A percentile compares a stretch with the other conserved stretches of the same genome.
Conservation (phyloP, 2,329 filamentous ascomycete genomes). For the Chrysoporthe puriensis region DNA sequence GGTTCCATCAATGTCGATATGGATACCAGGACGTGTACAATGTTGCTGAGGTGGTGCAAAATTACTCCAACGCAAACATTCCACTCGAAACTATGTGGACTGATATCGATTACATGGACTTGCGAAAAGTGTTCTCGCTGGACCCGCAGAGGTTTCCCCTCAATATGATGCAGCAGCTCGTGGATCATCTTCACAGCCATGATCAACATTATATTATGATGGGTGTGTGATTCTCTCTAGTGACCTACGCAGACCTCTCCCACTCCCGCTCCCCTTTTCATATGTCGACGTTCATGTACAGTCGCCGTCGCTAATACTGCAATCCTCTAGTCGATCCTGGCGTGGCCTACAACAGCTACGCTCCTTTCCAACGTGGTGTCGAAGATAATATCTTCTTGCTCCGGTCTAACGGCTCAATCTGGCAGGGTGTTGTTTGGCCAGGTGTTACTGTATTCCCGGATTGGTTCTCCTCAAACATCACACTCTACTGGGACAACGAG, state of each 20-base stretch:
- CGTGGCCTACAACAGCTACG: constrained; percentile 53
- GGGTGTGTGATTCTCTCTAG: constrained; percentile 34
- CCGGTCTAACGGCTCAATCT: constrained; percentile 58
- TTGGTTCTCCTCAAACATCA: constrained; percentile 71
- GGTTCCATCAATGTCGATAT: constrained; percentile 66
- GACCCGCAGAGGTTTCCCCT: constrained; percentile 68
- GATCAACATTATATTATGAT: constrained; percentile 76
- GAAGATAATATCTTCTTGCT: constrained; percentile 51
- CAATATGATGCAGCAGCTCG: constrained; percentile 65
- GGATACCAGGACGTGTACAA: constrained; percentile 67
- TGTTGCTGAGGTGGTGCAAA: constrained; percentile 68
- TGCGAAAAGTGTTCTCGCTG: constrained; percentile 63
- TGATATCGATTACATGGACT: constrained; percentile 65
- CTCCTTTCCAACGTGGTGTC: constrained; percentile 46
- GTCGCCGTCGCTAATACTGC: not conserved
- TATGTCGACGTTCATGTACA: not conserved
- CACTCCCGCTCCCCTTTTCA: not conserved
- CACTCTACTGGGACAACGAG: constrained; percentile 71
- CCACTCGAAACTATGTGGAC: constrained; percentile 74
- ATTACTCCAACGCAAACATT: constrained; percentile 67
- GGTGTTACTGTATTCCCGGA: constrained; percentile 75
- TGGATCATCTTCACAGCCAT: constrained; percentile 66
- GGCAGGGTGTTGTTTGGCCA: constrained; percentile 74
- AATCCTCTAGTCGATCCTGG: constrained; percentile 79
- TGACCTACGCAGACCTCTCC: not conserved